Evolutionary conservation across 2,329 filamentous ascomycete genomes (phyloP).

Genomic region (Botryotinia globosa): DNA sequence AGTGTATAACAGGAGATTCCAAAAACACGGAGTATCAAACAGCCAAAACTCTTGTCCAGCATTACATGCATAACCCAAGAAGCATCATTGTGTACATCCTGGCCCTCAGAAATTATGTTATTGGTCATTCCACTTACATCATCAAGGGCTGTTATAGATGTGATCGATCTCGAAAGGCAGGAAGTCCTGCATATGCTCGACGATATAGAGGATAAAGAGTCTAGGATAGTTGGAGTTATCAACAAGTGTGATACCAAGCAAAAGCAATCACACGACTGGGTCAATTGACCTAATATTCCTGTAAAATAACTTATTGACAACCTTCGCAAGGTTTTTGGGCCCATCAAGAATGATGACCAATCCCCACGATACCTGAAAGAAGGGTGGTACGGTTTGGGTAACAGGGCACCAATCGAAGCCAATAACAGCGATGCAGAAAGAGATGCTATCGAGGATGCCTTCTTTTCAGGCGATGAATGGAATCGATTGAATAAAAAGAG

Average conservation of each 20-base stretch:
- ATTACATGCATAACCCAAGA: slow-evolving; percentile 42
- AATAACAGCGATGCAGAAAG: slow-evolving; percentile 33
- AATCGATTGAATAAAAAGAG: slow-evolving; percentile 22
- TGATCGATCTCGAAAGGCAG: slow-evolving; percentile 42
- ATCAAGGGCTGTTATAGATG: slow-evolving; percentile 42
- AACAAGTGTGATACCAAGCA: slow-evolving; percentile 43
- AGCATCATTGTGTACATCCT: slow-evolving; percentile 42
- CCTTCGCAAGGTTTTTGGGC: slow-evolving; percentile 22
- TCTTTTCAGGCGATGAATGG: slow-evolving; percentile 27
- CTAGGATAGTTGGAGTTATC: slow-evolving; percentile 43
- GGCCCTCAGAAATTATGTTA: background rate
- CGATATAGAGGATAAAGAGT: slow-evolving; percentile 27
- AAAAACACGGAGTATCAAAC: slow-evolving; percentile 22
- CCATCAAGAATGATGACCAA: slow-evolving; percentile 28
- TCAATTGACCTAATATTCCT: background rate
- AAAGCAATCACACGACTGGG: slow-evolving; percentile 38
- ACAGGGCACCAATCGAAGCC: slow-evolving; percentile 39
- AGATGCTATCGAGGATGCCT: slow-evolving; percentile 22
- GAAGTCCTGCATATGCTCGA: slow-evolving; percentile 39
- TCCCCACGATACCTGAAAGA: slow-evolving; percentile 38
- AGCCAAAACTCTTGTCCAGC: slow-evolving; percentile 28
- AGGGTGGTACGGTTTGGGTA: slow-evolving; percentile 47
- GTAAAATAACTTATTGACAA: slow-evolving; percentile 39
- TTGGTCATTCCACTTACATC: background rate
- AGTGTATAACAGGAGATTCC: background rate